Evolutionary conservation across 176 grass and related monocot species (phyloP).

Genomic region (Chloris gayana): DNA sequence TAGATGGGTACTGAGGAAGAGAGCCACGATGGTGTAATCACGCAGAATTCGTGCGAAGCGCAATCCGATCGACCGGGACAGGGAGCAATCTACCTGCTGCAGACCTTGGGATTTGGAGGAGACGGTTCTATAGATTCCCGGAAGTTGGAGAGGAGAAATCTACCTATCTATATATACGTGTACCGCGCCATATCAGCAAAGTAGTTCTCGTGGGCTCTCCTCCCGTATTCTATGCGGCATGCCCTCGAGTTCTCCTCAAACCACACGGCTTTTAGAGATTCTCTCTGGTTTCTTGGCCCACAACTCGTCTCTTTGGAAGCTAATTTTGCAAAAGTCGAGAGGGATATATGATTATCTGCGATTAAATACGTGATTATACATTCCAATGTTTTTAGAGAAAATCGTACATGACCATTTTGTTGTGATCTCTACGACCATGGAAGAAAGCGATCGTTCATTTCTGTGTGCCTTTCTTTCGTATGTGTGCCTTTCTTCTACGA

Average conservation of each 20-base stretch:
- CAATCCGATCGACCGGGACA: neutral
- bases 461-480: too few relatives aligned
- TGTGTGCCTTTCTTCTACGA: too few relatives aligned
- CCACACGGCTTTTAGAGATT: neutral
- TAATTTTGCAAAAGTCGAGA: neutral
- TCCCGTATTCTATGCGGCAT: neutral
- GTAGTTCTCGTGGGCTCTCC: neutral
- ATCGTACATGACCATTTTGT: neutral
- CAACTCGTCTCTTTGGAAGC: neutral
- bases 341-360: neutral
- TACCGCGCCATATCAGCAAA: constrained; percentile 13
- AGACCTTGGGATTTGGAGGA: neutral
- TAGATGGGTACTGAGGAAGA: neutral
- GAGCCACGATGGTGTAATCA: constrained; percentile 3
- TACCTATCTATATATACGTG: neutral
- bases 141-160: neutral
- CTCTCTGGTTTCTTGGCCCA: neutral
- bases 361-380: too few relatives aligned
- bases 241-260: neutral
- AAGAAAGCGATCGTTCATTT: neutral
- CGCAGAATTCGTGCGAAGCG: neutral
- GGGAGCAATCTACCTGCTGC: neutral
- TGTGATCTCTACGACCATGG: neutral
- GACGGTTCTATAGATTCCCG: neutral
- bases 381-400: too few relatives aligned